Evolutionary conservation across 2,329 filamentous ascomycete species (phyloP).

Genomic region (Hymenoscyphus fraxineus): DNA sequence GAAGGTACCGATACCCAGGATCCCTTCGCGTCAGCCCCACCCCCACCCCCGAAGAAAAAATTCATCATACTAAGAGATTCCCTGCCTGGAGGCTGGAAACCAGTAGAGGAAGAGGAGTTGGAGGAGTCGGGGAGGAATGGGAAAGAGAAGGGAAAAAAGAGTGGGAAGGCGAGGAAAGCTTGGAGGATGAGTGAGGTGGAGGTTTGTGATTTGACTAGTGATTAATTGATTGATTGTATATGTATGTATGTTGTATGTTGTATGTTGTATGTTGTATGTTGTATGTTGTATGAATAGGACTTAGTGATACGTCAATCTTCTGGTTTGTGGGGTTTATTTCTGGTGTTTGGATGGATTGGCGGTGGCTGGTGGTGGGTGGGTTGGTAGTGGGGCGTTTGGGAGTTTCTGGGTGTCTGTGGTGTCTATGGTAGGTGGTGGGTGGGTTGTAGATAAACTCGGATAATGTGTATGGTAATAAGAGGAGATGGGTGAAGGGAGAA

Average conservation of each 20-base stretch:
- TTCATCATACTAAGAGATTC: slow-evolving; percentile 34
- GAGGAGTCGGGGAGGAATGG: slow-evolving; percentile 1
- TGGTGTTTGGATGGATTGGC: too few relatives aligned
- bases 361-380: too few relatives aligned
- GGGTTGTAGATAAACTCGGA: too few relatives aligned
- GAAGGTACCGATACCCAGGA: background rate
- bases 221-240: slow-evolving; percentile 4
- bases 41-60: slow-evolving; percentile 16
- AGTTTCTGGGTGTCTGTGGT: too few relatives aligned
- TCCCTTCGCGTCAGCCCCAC: background rate
- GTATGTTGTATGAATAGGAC: background rate
- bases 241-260: too few relatives aligned
- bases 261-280: too few relatives aligned
- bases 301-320: too few relatives aligned
- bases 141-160: slow-evolving; percentile 1
- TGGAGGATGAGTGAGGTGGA: slow-evolving; percentile 30
- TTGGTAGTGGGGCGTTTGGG: too few relatives aligned
- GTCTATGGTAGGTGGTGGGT: too few relatives aligned
- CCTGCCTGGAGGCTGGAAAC: slow-evolving; percentile 36
- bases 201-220: slow-evolving; percentile 26
- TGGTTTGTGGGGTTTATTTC: too few relatives aligned
- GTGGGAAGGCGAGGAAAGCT: slow-evolving; percentile 4
- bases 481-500: too few relatives aligned
- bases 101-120: slow-evolving; percentile 24
- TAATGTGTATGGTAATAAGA: too few relatives aligned